Evolutionary conservation across 495 filamentous ascomycete genomes (phyloP), one percentile per base, ranked within the genome.

Genomic region (Terfezia boudieri): DNA sequence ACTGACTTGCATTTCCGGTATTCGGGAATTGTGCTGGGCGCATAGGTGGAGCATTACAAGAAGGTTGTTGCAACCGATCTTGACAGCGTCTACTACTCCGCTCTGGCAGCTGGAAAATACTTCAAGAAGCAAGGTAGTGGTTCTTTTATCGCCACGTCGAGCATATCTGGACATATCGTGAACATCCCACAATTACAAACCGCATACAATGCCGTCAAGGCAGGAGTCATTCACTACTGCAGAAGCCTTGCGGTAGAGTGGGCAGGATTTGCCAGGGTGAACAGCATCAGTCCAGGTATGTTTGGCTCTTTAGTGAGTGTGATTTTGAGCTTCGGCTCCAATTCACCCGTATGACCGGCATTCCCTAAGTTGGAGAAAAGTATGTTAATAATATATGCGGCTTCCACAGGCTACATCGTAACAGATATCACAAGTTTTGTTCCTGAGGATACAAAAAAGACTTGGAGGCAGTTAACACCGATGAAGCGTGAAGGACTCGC

Each of bases 161-260:
- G 59, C 10, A 65, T 65, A 55, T 61, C 58, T 4, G 61, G 82
- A 3, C 84, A 89, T 66, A 84, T 94, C 60, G 83, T 80, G 61
- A 94, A 94, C 62, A 76, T 88, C 54, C 87, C 88, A 14, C 86
- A 94, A 69, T 63, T 86, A 58, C 87, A 94, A 67, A 74, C 81
- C 9, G 77, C 82, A 17, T 94, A 94, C 67, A 94, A 94, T 60
- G 82, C 83, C 5, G 83, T 84, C 38, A 94, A 94, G 71, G 81
- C 85, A 10, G 87, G 76, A 10, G 76, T 89, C 16, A 82, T 84
- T 52, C 87, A 94, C 56, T 73, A 90, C n/a, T 84, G 82, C 79
- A 78, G 74, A 65, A 83, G 80, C 17, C 72, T 94, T 11, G 84
- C 86, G 2, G 75, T 93, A 26, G 87, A 94, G 66, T 93, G 86